These are phyloP conservation scores for Mycena albidolilacea DNA, from an alignment of 768 basidiomycete genomes.

Conservation along the genomic window DNA sequence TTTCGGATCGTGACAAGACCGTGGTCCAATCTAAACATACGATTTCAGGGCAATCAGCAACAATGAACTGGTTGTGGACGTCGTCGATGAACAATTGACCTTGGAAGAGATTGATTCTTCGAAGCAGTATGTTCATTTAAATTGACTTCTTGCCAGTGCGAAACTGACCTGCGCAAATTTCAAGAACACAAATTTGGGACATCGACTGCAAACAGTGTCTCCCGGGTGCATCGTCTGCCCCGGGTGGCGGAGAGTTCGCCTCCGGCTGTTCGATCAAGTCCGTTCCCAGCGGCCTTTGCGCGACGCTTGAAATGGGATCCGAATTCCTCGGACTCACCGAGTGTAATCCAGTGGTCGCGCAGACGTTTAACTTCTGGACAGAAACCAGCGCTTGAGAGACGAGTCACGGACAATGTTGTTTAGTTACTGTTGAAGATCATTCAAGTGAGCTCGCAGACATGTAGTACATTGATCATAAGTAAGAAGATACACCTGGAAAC, in stretches of 20 bases:
- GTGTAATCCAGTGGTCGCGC: constrained; percentile 27
- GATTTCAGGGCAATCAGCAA: constrained; percentile 27
- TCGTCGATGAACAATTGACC: constrained; percentile 18
- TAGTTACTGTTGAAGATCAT: background rate
- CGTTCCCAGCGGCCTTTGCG: constrained; percentile 31
- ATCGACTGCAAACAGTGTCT: constrained; percentile 35
- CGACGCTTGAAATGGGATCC: constrained; percentile 19
- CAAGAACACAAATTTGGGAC: constrained; percentile 32
- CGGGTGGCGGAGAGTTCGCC: constrained; percentile 32
- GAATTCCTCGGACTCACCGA: constrained; percentile 1
- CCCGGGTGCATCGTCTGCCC: constrained; percentile 31
- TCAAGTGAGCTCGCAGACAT: background rate
- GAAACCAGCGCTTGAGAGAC: constrained; percentile 26
- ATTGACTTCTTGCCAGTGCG: background rate
- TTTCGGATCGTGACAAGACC: background rate
- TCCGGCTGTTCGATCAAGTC: constrained; percentile 32
- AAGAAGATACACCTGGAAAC: background rate
- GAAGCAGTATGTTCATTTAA: constrained; percentile 9
- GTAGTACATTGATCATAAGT: background rate
- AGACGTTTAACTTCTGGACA: constrained; percentile 37
- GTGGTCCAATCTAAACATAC: background rate
- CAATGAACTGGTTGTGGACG: constrained; percentile 30
- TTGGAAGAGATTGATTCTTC: constrained; percentile 27
- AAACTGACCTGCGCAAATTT: background rate
- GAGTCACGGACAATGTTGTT: background rate